Evolutionary conservation across 257 asterid genomes (phyloP).

Genomic region (Plantago elongata): DNA sequence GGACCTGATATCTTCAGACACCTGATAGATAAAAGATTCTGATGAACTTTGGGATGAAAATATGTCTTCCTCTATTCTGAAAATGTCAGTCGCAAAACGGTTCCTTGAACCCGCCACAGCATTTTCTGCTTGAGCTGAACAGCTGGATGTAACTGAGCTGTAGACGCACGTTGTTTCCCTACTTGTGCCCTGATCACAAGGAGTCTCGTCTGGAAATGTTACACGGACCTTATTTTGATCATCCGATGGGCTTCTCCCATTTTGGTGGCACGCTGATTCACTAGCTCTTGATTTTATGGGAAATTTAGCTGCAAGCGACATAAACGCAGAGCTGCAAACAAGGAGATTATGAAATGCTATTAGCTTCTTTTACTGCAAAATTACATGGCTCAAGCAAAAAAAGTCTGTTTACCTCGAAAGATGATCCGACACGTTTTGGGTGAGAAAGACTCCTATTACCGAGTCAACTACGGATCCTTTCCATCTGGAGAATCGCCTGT

Average conservation of each 20-base stretch:
- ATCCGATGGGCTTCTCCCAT: slow-evolving; percentile 28
- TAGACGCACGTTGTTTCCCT: slow-evolving; percentile 33
- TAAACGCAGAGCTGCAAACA: slow-evolving; percentile 84
- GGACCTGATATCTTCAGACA: slow-evolving; percentile 52
- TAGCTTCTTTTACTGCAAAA: slow-evolving; percentile 11
- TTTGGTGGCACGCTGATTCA: slow-evolving; percentile 22
- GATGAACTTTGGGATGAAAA: slow-evolving; percentile 80
- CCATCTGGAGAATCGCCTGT: slow-evolving; percentile 89
- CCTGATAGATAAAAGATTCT: slow-evolving; percentile 57
- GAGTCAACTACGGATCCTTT: slow-evolving; percentile 98
- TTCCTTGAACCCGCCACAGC: slow-evolving; percentile 21
- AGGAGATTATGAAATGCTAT: slow-evolving; percentile 20
- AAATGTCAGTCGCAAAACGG: slow-evolving; percentile 26
- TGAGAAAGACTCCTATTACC: slow-evolving; percentile 94
- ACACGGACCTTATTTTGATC: slow-evolving; percentile 53
- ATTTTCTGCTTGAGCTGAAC: slow-evolving; percentile 31
- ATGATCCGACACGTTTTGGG: slow-evolving; percentile 95
- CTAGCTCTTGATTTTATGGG: slow-evolving; percentile 38
- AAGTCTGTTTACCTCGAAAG: slow-evolving; percentile 70
- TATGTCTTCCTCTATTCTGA: slow-evolving; percentile 47
- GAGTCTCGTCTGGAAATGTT: slow-evolving; percentile 63
- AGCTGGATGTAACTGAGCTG: slow-evolving; percentile 39
- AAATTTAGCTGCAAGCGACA: slow-evolving; percentile 86
- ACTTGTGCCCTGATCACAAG: slow-evolving; percentile 32
- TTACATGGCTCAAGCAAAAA: neutral